Evolutionary conservation across 2,329 filamentous ascomycete genomes (phyloP).

Genomic region (Amauroascus verrucosus): DNA sequence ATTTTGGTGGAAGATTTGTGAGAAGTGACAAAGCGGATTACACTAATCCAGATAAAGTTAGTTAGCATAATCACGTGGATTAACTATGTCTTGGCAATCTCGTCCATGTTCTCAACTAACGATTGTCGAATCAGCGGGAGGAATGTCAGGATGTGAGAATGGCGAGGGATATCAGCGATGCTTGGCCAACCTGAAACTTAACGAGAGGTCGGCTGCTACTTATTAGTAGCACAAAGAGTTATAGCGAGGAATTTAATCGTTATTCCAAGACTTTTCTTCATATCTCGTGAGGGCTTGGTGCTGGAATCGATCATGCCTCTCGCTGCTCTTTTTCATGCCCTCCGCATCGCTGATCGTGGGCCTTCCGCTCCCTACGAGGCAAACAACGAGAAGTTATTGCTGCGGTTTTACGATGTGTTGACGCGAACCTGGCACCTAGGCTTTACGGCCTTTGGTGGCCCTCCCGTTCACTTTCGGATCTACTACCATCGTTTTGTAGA

Average conservation of each 20-base stretch:
- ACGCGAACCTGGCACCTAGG: conserved; percentile 49
- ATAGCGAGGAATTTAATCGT: no score
- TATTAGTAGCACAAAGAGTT: no score
- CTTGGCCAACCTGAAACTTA: background rate
- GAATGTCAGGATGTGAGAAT: background rate
- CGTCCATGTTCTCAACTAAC: no score
- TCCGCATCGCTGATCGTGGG: conserved; percentile 2
- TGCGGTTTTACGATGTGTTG: conserved; percentile 29
- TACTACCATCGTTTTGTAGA: conserved; percentile 53
- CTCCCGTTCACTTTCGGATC: conserved; percentile 61
- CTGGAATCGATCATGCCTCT: conserved; percentile 12
- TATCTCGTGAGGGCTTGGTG: no score
- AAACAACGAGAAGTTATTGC: conserved; percentile 23
- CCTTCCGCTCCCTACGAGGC: conserved; percentile 15
- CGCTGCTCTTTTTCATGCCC: conserved; percentile 10
- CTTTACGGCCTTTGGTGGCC: conserved; percentile 57
- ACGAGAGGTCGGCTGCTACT: background rate
- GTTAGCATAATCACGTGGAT: no score
- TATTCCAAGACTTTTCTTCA: no score
- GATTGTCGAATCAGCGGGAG: background rate
- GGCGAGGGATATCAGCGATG: background rate
- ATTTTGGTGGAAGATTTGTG: no score
- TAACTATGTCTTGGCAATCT: no score
- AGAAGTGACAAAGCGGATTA: no score
- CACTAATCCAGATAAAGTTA: no score